Evolutionary conservation across 371 early-diverging fungal genomes (phyloP).

Genomic region (Mucor plumbeus): DNA sequence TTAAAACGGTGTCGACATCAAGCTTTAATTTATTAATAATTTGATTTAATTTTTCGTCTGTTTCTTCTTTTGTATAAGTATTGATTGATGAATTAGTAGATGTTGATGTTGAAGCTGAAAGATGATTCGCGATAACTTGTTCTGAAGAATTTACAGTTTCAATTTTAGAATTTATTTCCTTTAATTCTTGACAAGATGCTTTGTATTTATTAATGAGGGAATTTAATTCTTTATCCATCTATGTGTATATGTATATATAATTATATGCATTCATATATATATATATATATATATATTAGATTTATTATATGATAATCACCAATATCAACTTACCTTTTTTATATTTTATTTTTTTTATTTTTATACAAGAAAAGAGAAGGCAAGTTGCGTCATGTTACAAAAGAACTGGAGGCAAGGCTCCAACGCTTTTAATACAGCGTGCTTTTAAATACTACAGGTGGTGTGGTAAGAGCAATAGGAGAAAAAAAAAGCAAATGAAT

Average conservation of each 20-base stretch:
- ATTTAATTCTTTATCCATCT: conserved; percentile 25
- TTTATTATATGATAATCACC: too few relatives aligned
- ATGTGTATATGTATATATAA: neutral
- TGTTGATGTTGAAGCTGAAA: conserved; percentile 31
- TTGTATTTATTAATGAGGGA: conserved; percentile 25
- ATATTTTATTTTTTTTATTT: too few relatives aligned
- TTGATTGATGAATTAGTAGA: conserved; percentile 30
- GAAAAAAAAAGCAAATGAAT: neutral
- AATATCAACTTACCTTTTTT: neutral
- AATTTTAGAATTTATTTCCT: conserved; percentile 20
- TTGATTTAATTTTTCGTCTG: conserved; percentile 28
- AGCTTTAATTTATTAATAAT: conserved; percentile 35
- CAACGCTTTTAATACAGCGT: neutral
- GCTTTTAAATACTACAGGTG: neutral
- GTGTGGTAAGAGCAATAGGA: neutral
- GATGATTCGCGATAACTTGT: conserved; percentile 31
- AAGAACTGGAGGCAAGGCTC: too few relatives aligned
- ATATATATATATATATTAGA: neutral
- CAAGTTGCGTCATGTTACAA: conserved; percentile 8
- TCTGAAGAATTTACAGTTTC: conserved; percentile 24
- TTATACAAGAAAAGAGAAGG: neutral
- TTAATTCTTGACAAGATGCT: conserved; percentile 20
- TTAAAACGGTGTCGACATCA: conserved; percentile 32
- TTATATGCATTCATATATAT: conserved; percentile 9
- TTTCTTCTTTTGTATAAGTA: conserved; percentile 38